Evolutionary conservation across 1,139 yeast species (phyloP).

Genomic region (Suhomyces guaymorum): DNA sequence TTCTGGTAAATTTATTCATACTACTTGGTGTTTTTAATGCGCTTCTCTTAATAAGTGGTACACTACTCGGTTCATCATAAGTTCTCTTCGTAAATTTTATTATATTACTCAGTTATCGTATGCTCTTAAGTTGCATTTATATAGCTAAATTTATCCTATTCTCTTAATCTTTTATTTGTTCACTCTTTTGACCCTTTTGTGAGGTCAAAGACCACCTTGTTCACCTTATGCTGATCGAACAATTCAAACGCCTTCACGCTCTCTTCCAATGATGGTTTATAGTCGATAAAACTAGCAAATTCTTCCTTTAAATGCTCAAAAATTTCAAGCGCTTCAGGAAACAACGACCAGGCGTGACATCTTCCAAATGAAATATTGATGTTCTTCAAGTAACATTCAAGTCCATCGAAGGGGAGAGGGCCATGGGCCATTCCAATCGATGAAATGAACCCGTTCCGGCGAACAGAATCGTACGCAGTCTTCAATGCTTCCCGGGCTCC

Average conservation of each 20-base stretch:
- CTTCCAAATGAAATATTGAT: constrained; percentile 62
- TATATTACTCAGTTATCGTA: no score
- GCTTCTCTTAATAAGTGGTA: no score
- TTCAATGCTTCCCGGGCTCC: constrained; percentile 53
- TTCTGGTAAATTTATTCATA: no score
- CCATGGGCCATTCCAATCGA: constrained; percentile 67
- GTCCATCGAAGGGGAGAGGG: constrained; percentile 56
- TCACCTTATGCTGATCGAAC: constrained; percentile 56
- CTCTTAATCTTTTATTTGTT: no score
- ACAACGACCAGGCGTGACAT: constrained; percentile 62
- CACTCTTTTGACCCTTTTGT: no score
- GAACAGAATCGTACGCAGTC: constrained; percentile 53
- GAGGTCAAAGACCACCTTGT: constrained; percentile 53
- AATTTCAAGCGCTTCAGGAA: constrained; percentile 52
- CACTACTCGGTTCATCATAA: no score
- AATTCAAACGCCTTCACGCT: constrained; percentile 49
- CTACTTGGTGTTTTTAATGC: no score
- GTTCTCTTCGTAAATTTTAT: no score
- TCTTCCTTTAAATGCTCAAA: constrained; percentile 47
- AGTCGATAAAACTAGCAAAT: constrained; percentile 52
- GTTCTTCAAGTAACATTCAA: constrained; percentile 60
- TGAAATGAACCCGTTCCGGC: constrained; percentile 60
- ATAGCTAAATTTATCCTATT: no score
- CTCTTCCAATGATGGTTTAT: constrained; percentile 43
- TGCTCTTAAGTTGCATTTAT: no score